Percentiles rank a stretch among this genome's conserved stretches.
Evolutionary conservation across 257 asterid genomes (phyloP).

Genomic region (Lycium ferocissimum): DNA sequence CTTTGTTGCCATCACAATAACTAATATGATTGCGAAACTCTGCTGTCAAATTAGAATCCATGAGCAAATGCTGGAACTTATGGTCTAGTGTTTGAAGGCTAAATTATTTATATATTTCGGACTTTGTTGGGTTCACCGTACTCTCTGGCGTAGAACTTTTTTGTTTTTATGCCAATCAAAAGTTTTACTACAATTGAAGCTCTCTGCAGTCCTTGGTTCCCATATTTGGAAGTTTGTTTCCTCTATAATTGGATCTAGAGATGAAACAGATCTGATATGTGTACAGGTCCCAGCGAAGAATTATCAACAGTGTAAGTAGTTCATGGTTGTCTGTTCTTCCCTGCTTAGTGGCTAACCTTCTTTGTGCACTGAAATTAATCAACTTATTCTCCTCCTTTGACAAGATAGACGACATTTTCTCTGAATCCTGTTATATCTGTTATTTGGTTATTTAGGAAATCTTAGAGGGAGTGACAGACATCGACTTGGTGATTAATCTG

Average conservation of each 20-base stretch:
- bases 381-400: background rate
- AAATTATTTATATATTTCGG: background rate
- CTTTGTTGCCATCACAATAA: conserved; percentile 2
- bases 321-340: conserved; percentile 22
- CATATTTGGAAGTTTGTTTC: conserved; percentile 35
- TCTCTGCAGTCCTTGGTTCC: conserved; percentile 26
- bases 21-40: background rate
- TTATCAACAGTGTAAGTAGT: conserved; percentile 34
- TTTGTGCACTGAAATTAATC: background rate
- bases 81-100: background rate
- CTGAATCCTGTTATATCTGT: background rate
- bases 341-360: background rate
- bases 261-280: conserved; percentile 34
- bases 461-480: conserved; percentile 80
- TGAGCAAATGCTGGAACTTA: background rate
- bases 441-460: conserved; percentile 68
- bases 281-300: conserved; percentile 40
- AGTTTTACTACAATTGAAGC: background rate
- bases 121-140: background rate
- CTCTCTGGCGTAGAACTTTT: conserved; percentile 2
- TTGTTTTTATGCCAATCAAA: background rate
- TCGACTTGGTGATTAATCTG: conserved; percentile 89
- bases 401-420: background rate
- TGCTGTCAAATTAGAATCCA: conserved; percentile 2
- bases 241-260: conserved; percentile 32